Base-by-base conservation (phyloP, 495 filamentous ascomycete genomes). In the Penicillium daleae region DNA sequence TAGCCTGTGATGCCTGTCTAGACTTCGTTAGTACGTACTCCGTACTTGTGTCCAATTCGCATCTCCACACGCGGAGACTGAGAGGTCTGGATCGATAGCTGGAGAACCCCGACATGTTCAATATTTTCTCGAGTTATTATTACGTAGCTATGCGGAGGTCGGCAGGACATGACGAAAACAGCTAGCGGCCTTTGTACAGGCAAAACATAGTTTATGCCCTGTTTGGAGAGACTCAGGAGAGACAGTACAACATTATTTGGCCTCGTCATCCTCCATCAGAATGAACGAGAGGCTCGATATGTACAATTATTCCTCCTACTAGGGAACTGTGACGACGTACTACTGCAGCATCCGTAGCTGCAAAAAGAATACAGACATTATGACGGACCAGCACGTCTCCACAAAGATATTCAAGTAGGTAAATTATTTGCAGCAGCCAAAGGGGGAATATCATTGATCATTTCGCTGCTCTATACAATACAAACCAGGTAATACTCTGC, bases 1-100 rank as follows among this genome's bases (percentile, higher is more conserved):
- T 12, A 9, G 17, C 9, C n/a, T 22, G n/a, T 22, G 6, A 10
- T 44, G 4, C 6, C 8, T 13, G 4, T 6, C 2, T n/a, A 4
- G 37, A 8, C n/a, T 42, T 6, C 37, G 6, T 39, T n/a, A n/a
- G n/a, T n/a, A n/a, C n/a, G 37, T 21, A 19, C 17, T 19, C 17
- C 5, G 17, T 40, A 40, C 35, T 17, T 42, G 21, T 22, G 12
- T 6, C 19, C 19, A 21, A 10, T 3, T 46, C 42, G 21, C 24
- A 62, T 62, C 64, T 71, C 74, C 72, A 75, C 72, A 74, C 68
- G 66, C 69, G 72, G 72, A 73, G 69, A 68, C 53, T 46, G 35
- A 27, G 32, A 61, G 48, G 56, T 19, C 22, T 37, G 59, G n/a
- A 58, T 57, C 51, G 29, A 57, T 32, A 7, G 29, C 12, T 37